A percentile compares a stretch with the other conserved stretches of the same genome.
Evolutionary conservation across 768 basidiomycete genomes (phyloP).

Genomic region (Mycena polygramma): DNA sequence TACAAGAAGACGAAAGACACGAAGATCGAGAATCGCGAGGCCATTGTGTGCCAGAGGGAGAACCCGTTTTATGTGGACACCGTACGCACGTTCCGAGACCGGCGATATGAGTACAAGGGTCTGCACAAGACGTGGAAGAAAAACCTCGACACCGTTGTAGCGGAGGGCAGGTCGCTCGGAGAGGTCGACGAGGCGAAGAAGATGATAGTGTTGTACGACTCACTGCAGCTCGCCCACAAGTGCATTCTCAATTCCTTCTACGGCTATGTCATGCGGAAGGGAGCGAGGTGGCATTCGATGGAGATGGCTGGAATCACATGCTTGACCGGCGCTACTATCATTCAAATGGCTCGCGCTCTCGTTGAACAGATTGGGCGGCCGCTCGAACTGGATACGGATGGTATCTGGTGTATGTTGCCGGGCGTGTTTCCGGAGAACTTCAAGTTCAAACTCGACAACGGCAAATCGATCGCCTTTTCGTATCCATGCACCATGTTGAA

Average conservation of each 20-base stretch:
- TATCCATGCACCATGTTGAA: slow-evolving; percentile 99
- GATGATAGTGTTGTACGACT: slow-evolving; percentile 99
- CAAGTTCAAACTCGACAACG: slow-evolving; percentile 90
- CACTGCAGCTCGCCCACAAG: slow-evolving; percentile 98
- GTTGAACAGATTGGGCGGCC: slow-evolving; percentile 99
- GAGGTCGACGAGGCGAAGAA: slow-evolving; percentile 98
- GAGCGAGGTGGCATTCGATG: slow-evolving; percentile 99
- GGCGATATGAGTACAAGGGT: slow-evolving; percentile 99
- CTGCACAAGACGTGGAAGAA: slow-evolving; percentile 99
- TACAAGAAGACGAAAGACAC: slow-evolving; percentile 99
- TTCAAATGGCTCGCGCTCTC: slow-evolving; percentile 97
- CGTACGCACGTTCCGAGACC: slow-evolving; percentile 95
- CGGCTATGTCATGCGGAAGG: slow-evolving; percentile 99
- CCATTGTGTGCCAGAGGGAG: slow-evolving; percentile 97
- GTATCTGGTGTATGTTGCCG: slow-evolving; percentile 99
- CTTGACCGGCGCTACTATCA: slow-evolving; percentile 96
- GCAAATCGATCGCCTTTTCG: slow-evolving; percentile 90
- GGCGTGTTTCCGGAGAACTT: slow-evolving; percentile 98
- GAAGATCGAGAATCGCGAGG: slow-evolving; percentile 91
- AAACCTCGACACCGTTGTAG: slow-evolving; percentile 82
- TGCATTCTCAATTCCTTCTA: slow-evolving; percentile 99
- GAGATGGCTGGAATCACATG: slow-evolving; percentile 99
- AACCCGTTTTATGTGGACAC: slow-evolving; percentile 99
- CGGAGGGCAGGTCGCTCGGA: slow-evolving; percentile 79
- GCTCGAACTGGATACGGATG: slow-evolving; percentile 97